phyloP scores from a whole-genome alignment of 2,329 filamentous ascomycete genomes.

The Trichocomaceae sp. region DNA sequence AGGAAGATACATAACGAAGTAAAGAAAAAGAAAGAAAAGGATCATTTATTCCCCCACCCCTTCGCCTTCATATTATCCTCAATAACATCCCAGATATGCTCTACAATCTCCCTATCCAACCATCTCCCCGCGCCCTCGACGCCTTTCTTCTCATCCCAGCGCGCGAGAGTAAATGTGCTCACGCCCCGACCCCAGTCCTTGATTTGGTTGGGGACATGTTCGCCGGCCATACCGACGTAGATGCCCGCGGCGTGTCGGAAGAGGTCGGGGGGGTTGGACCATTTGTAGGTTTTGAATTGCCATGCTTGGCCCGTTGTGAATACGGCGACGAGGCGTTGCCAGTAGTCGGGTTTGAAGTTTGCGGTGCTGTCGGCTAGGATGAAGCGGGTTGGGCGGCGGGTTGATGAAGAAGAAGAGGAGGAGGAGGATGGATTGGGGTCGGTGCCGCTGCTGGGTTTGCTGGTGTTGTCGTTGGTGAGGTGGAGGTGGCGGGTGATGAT shows the following conservation, averaged over 20 bases:
- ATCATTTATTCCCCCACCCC: conserved; percentile 56
- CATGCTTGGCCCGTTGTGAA: conserved; percentile 97
- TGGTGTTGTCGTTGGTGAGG: neutral
- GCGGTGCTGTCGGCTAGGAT: conserved; percentile 90
- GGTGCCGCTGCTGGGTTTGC: conserved; percentile 8
- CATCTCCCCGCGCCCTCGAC: conserved; percentile 48
- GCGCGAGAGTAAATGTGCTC: conserved; percentile 70
- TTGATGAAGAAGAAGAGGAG: conserved; percentile 45
- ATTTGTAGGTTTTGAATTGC: conserved; percentile 99
- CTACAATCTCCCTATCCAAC: conserved; percentile 87
- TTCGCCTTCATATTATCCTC: conserved; percentile 80
- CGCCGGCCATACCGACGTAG: conserved; percentile 85
- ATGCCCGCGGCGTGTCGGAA: conserved; percentile 84
- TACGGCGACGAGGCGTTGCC: conserved; percentile 88
- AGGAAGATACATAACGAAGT: neutral
- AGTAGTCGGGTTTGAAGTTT: conserved; percentile 97
- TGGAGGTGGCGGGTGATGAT: conserved; percentile 62
- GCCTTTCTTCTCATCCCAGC: conserved; percentile 56
- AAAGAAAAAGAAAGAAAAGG: conserved; percentile 8
- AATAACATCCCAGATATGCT: conserved; percentile 83
- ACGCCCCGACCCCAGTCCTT: conserved; percentile 82
- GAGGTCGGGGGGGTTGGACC: conserved; percentile 78
- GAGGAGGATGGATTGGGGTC: neutral
- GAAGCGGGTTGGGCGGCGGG: conserved; percentile 70
- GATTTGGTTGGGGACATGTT: conserved; percentile 69